A percentile compares a stretch with the other conserved stretches of the same genome.
Evolutionary conservation across 1,284 basidiomycete species (phyloP).

Genomic region (Leccinum pachyderme): DNA sequence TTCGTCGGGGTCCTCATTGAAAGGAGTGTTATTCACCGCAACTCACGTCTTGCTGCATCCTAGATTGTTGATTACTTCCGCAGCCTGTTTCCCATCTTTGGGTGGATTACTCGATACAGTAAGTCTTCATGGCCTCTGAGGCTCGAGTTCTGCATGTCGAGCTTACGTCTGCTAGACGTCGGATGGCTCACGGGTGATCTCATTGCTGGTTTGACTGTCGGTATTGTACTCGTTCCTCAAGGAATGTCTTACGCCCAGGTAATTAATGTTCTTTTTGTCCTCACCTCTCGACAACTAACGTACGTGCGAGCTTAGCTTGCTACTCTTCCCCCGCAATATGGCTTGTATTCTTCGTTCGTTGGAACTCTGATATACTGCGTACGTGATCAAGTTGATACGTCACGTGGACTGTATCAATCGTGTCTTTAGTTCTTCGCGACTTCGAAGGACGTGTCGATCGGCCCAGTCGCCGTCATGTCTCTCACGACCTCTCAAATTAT

Average conservation of each 20-base stretch:
- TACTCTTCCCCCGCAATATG: constrained; percentile 82
- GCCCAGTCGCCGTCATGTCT: constrained; percentile 98
- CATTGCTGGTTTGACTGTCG: constrained; percentile 88
- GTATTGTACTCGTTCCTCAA: constrained; percentile 89
- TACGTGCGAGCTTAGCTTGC: constrained; percentile 59
- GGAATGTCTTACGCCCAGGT: constrained; percentile 81
- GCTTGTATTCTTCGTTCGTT: constrained; percentile 94
- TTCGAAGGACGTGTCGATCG: constrained; percentile 94
- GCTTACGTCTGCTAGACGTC: constrained; percentile 44
- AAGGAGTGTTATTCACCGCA: not conserved
- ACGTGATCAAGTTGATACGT: constrained; percentile 35
- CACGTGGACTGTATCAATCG: not conserved
- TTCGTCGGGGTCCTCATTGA: constrained; percentile 29
- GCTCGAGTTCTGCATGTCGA: not conserved
- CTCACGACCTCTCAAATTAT: constrained; percentile 87
- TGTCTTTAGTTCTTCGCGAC: constrained; percentile 78
- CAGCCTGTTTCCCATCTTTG: constrained; percentile 78
- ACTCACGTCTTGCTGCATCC: constrained; percentile 4
- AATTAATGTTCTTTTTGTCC: constrained; percentile 6
- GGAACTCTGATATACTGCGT: constrained; percentile 83
- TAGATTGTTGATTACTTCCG: constrained; percentile 62
- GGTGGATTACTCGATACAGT: constrained; percentile 87
- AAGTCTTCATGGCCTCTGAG: constrained; percentile 22
- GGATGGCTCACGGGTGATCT: constrained; percentile 80
- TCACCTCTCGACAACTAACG: not conserved